Evolutionary conservation across 2,329 filamentous ascomycete species (phyloP), one percentile per base, ranked within the genome.

Genomic region (Fusarium decemcellulare): DNA sequence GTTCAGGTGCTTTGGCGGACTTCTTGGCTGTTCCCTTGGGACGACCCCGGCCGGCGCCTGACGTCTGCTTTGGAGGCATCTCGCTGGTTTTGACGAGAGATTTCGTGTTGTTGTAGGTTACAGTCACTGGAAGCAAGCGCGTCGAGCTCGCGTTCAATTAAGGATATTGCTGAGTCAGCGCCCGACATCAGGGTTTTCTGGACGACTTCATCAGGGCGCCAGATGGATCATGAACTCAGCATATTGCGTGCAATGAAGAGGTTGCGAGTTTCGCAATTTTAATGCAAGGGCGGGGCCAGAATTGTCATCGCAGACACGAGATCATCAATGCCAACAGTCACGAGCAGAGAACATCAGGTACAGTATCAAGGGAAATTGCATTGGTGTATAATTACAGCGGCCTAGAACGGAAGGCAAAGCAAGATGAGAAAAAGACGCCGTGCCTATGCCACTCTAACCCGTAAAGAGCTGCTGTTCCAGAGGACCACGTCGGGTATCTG

Each of bases 301-400:
- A 23, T 23, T 23, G 23, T 5, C 5, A 23, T 23, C 23, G 23
- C 23, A 23, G 23, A 23, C 18, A 23, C 23, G 23, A 23, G 23
- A 23, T 23, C 23, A 23, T 5, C 23, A 18, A 36, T 4, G 46
- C 16, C 12, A 27, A 23, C 43, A 6, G 34, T 16, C 63, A 64
- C 27, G 39, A 18, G 6, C 6, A 12, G n/a, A 6, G 11, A 55
- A 12, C n/a, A 51, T 8, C 9, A 30, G 53, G 23, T 59, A 68
- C 73, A 72, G 75, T 74, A 78, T 72, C 78, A 81, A 81, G 77
- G 82, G 83, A 84, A 87, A 85, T 86, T 86, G 85, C 85, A 81
- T 85, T 84, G 81, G 82, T 85, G 81, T 87, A 87, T 88, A 88
- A 88, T 88, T 89, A 89, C 87, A 89, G 83, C 85, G 86, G 85